Evolutionary conservation across 106 monocot genomes (phyloP), one percentile per base, ranked within the genome.

Genomic region (Dendrobium huoshanense): DNA sequence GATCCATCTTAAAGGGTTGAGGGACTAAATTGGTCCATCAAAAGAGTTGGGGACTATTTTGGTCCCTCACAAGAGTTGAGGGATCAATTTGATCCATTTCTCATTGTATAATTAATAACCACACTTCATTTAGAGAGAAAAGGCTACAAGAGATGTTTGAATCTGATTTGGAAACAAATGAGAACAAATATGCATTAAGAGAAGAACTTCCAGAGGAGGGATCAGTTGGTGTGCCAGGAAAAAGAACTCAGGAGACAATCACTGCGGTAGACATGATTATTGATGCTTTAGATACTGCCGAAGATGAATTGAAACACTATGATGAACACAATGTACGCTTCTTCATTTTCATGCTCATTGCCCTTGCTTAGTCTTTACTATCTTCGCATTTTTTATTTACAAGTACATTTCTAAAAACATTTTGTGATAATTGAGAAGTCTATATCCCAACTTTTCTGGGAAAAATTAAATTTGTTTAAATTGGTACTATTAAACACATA

Each of bases 211-310:
- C 92, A 19, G 92, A 98, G 54, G 98, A 99, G 68, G 95, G 98
- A 42, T 84, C 91, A 64, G 89, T 93, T 45, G 93, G 87, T 48
- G 77, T 93, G 42, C 88, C 92, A 41, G 95, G 95, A n/a, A 99
- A 90, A 77, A 91, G 85, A 81, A 95, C 99, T 24, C 67, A 86
- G 78, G 99, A 99, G 85, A 91, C 95, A 49, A 78, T 99, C 19
- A 86, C 85, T 77, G 89, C 93, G 70, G 74, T 91, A 81, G 99
- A 99, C 79, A 61, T 86, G 16, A 88, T 99, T 77, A 90, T 95
- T 82, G 99, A 99, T 86, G 95, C 99, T 78, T 79, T 99, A 65
- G 99, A 99, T 77, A 78, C 81, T 54, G 89, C 95, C 27, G 93
- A 99, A 24, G 93, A 75, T 45, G 99, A 99, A 84, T 44, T 86